These are phyloP conservation scores for Entrophospora sp. DNA, from an alignment of 192 early-diverging fungal species.

Conservation along the genomic window DNA sequence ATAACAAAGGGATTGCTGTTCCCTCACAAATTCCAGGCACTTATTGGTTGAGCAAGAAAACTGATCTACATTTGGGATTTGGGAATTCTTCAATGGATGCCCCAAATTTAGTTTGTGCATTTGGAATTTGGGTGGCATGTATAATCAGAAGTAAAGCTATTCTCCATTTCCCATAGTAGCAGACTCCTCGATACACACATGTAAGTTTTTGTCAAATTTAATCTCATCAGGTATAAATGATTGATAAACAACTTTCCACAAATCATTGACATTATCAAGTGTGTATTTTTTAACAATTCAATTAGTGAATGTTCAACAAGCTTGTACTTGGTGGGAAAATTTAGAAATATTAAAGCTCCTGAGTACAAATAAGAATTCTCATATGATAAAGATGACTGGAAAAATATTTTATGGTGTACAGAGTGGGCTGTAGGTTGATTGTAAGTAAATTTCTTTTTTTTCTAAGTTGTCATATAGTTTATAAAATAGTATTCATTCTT, in stretches of 20 bases:
- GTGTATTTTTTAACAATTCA: conserved; percentile 14
- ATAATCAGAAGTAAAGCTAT: not conserved
- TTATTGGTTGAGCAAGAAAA: too few relatives aligned
- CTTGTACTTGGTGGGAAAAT: conserved; percentile 10
- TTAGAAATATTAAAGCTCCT: conserved; percentile 10
- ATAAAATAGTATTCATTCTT: not conserved
- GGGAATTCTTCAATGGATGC: too few relatives aligned
- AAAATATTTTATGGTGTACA: conserved; percentile 17
- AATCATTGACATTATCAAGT: not conserved
- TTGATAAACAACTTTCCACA: not conserved
- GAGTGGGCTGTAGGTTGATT: conserved; percentile 17
- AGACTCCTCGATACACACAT: conserved; percentile 13
- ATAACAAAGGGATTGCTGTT: too few relatives aligned
- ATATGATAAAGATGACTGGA: conserved; percentile 19
- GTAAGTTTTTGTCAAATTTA: not conserved
- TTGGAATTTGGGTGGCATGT: too few relatives aligned
- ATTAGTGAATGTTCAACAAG: not conserved
- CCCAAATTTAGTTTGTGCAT: too few relatives aligned
- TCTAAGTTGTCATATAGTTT: not conserved
- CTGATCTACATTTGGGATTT: too few relatives aligned
- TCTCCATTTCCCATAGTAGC: not conserved
- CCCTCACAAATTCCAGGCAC: too few relatives aligned
- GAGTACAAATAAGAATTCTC: conserved; percentile 5
- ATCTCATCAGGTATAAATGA: not conserved
- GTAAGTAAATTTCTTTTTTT: conserved; percentile 9